phyloP scores from a whole-genome alignment of 164 flowering plant genomes.

The Warburgia ugandensis region DNA sequence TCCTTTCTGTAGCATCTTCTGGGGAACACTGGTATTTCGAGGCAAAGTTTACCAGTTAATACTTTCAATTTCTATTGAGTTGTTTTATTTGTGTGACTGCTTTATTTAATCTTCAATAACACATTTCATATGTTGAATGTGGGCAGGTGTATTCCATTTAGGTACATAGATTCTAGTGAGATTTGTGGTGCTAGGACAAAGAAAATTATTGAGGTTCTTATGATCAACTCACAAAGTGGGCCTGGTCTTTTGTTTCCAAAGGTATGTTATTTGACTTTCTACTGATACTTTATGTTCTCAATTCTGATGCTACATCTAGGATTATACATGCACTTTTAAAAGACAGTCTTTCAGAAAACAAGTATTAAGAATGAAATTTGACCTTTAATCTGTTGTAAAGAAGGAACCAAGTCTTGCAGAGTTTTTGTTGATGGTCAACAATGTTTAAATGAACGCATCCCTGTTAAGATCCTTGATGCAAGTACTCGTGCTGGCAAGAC shows the following conservation, averaged over 20 bases:
- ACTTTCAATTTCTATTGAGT: background rate
- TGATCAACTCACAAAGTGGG: constrained; percentile 79
- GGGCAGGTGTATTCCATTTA: constrained; percentile 73
- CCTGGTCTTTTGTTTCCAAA: constrained; percentile 87
- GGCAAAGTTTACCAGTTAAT: no score
- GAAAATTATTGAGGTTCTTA: constrained; percentile 60
- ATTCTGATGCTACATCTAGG: background rate
- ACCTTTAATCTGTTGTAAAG: no score
- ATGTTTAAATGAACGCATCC: no score
- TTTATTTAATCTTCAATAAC: background rate
- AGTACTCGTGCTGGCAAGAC: no score
- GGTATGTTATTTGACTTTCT: constrained; percentile 26
- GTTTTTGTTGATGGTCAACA: no score
- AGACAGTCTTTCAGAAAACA: background rate
- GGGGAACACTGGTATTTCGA: no score
- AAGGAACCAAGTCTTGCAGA: no score
- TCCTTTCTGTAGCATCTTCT: no score
- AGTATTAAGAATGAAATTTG: background rate
- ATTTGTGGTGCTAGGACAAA: constrained; percentile 24
- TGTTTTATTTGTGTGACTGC: background rate
- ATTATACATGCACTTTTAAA: no score
- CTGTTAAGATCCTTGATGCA: no score
- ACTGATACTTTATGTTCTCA: background rate
- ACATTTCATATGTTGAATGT: background rate
- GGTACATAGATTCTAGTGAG: constrained; percentile 32